Evolutionary conservation across 1,284 basidiomycete species (phyloP), one percentile per base, ranked within the genome.

Genomic region (Sanghuangporus sanghuang): DNA sequence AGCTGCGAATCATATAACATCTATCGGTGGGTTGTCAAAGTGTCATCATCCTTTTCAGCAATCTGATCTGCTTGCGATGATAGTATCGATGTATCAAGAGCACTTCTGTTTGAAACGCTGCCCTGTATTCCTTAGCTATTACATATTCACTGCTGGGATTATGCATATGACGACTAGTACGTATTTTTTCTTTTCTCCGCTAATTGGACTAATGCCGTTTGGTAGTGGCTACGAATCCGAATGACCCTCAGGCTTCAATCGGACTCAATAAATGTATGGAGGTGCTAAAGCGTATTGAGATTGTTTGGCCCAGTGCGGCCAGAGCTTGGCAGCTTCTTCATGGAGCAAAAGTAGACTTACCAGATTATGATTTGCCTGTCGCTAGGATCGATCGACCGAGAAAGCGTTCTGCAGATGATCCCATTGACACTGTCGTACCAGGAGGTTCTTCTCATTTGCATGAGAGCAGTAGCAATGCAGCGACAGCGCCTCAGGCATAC

Each of bases 111-210:
- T 92, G 59, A 81, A 82, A 52, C 82, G 84, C 18, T 84, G 85
- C 40, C 78, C 91, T 2, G 87, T 88, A 1, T 93, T 92, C 72
- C 75, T 93, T 54, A 88, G 84, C 67, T 95, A 92, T 71, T 92
- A 92, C 68, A 78, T 93, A 27, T 95, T 94, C 76, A 88, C 86
- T 7, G 92, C 92, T 21, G 85, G 86, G 64, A 86, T 94, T 66
- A 92, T 92, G 86, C 92, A 93, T 70, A 84, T 90, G 57, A 85
- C 84, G 1, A 85, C 78, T 40, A 73, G 90, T 91, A 56, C 32
- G 69, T 71, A 12, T 75, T 27, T 12, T 53, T 18, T 55, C 56
- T 54, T n/a, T 50, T 7, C 21, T 27, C 50, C 18, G 54, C 11
- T 6, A 8, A 12, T 2, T 3, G 44, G 61, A 68, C 62, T 66